Conservation (phyloP, 1,284 basidiomycete species). For the Pterulicium gracile region DNA sequence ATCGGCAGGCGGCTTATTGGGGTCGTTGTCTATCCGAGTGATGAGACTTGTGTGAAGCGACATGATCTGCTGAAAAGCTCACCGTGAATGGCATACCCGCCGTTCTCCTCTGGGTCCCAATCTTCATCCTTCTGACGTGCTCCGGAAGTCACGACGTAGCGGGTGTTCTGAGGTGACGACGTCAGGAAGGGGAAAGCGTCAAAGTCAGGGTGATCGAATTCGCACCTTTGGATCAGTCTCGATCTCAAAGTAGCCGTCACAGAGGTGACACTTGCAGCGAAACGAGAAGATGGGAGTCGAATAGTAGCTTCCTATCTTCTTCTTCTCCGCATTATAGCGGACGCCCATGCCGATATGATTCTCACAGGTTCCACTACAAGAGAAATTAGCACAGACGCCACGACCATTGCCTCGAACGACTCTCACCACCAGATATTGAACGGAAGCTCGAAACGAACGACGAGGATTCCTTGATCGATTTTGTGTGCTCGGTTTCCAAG, state of each 20-base stretch:
- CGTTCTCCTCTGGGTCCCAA: constrained; percentile 94
- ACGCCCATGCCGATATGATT: constrained; percentile 96
- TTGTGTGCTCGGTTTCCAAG: constrained; percentile 87
- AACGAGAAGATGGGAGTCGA: constrained; percentile 92
- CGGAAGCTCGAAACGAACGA: constrained; percentile 88
- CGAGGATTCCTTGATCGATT: constrained; percentile 87
- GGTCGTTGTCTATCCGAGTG: too few relatives aligned
- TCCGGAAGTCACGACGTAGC: constrained; percentile 87
- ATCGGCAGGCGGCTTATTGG: constrained; percentile 52
- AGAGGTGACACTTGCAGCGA: constrained; percentile 94
- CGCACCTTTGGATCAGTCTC: constrained; percentile 91
- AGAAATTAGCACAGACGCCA: constrained; percentile 2
- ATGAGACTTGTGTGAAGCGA: not conserved
- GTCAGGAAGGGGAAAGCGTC: not conserved
- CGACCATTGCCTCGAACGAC: not conserved
- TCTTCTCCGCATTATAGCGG: constrained; percentile 97
- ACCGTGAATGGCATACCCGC: constrained; percentile 86
- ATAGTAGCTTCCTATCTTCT: constrained; percentile 92
- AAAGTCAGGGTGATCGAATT: not conserved
- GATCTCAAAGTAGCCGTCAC: constrained; percentile 91
- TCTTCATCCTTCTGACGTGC: constrained; percentile 88
- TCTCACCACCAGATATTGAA: constrained; percentile 97
- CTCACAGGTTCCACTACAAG: constrained; percentile 71
- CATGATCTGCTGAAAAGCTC: constrained; percentile 13
- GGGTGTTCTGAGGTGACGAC: constrained; percentile 68